A percentile compares a stretch with the other conserved stretches of the same genome.
Conservation (phyloP, 1,139 yeast genomes). For the Candida sp. region DNA sequence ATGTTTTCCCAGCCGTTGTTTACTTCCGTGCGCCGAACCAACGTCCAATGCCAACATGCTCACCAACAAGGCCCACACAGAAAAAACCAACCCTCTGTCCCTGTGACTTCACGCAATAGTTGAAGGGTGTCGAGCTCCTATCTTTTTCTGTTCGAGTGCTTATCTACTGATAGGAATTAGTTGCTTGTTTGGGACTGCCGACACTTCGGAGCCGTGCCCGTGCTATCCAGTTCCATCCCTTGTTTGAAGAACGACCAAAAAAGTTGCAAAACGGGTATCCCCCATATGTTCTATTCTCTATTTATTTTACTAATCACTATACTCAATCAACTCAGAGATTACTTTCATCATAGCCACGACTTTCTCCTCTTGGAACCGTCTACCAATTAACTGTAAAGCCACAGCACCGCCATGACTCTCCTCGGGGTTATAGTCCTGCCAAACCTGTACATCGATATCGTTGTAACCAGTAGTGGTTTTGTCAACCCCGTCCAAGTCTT, state of each 20-base stretch:
- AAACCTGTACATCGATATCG: conserved; percentile 21
- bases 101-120: background rate
- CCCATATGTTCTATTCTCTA: background rate
- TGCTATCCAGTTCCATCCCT: background rate
- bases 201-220: background rate
- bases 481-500: conserved; percentile 36
- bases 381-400: conserved; percentile 64
- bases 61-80: too few species aligned
- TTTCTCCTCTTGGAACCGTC: conserved; percentile 65
- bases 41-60: too few species aligned
- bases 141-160: background rate
- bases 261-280: background rate
- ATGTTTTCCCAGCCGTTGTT: too few species aligned
- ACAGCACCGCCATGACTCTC: conserved; percentile 69
- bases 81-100: too few species aligned
- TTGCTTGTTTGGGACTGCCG: background rate
- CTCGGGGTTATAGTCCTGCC: conserved; percentile 54
- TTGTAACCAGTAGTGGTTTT: conserved; percentile 18
- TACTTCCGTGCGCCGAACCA: too few species aligned
- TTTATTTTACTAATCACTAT: conserved; percentile 7
- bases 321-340: conserved; percentile 21
- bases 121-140: background rate
- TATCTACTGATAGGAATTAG: background rate
- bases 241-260: background rate
- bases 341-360: conserved; percentile 45